Evolutionary conservation across 2,329 filamentous ascomycete species (phyloP).

Genomic region (Ramularia endophylla): DNA sequence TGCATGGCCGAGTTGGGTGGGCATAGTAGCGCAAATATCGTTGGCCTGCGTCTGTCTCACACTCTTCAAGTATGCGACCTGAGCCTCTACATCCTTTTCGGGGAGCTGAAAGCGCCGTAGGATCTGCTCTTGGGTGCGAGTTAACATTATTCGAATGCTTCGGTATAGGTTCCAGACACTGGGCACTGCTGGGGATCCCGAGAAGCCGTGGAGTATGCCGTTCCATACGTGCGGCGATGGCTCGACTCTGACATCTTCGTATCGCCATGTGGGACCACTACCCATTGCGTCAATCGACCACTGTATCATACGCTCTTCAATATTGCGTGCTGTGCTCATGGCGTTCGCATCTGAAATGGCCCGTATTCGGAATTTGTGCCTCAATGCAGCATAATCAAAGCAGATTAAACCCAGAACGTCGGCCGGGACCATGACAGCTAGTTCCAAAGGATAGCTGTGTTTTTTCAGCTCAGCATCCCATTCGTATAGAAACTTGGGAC

Average conservation of each 20-base stretch:
- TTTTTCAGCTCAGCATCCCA: slow-evolving; percentile 23
- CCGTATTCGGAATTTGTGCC: slow-evolving; percentile 14
- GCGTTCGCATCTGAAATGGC: slow-evolving; percentile 20
- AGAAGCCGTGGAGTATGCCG: slow-evolving; percentile 23
- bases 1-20: slow-evolving; percentile 25
- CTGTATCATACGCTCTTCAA: slow-evolving; percentile 25
- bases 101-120: slow-evolving; percentile 15
- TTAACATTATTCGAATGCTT: slow-evolving; percentile 26
- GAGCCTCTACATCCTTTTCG: slow-evolving; percentile 13
- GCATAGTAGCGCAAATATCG: slow-evolving; percentile 26
- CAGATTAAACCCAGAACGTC: slow-evolving; percentile 21
- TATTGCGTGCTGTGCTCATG: slow-evolving; percentile 13
- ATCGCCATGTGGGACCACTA: slow-evolving; percentile 23
- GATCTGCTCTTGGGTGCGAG: slow-evolving; percentile 25
- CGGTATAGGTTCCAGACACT: slow-evolving; percentile 25
- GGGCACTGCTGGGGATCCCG: slow-evolving; percentile 12
- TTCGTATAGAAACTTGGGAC: slow-evolving; percentile 25
- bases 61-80: slow-evolving; percentile 21
- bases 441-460: slow-evolving; percentile 3
- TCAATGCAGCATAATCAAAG: slow-evolving; percentile 23
- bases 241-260: slow-evolving; percentile 22
- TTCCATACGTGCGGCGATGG: slow-evolving; percentile 29
- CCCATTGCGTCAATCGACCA: slow-evolving; percentile 23
- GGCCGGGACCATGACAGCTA: slow-evolving; percentile 14
- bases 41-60: slow-evolving; percentile 27